A percentile compares a stretch with the other conserved stretches of the same genome.
Conservation (phyloP, 179 eudicot genomes). For the Spergularia azorica region DNA sequence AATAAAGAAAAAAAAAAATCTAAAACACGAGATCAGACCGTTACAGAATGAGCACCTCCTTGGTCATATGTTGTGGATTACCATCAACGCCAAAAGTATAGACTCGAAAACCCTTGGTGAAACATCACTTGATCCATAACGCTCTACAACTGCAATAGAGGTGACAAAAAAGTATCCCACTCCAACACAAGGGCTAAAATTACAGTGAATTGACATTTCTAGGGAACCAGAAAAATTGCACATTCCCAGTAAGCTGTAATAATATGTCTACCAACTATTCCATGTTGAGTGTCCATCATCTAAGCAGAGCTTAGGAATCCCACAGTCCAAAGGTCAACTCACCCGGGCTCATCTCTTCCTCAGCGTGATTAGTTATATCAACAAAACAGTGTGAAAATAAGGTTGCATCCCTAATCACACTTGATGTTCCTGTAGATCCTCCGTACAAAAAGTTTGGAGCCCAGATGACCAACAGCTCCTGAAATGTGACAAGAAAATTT, state of each 20-base stretch:
- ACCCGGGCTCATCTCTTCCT: background rate
- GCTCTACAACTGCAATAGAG: background rate
- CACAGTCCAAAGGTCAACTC: constrained; percentile 6
- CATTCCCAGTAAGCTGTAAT: constrained; percentile 29
- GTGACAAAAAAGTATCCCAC: no score
- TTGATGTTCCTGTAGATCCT: constrained; percentile 95
- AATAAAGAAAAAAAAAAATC: no score
- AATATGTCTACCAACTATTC: constrained; percentile 20
- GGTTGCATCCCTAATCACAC: constrained; percentile 59
- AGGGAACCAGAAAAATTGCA: constrained; percentile 31
- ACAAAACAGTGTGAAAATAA: constrained; percentile 10
- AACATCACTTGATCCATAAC: background rate
- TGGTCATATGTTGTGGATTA: background rate
- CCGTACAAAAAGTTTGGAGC: constrained; percentile 83
- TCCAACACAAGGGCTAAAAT: constrained; percentile 23
- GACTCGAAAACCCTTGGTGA: background rate
- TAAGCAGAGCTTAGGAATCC: constrained; percentile 12
- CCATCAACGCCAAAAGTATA: background rate
- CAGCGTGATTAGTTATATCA: background rate
- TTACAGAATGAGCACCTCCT: no score
- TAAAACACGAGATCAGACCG: no score
- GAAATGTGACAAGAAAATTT: background rate
- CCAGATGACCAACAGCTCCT: constrained; percentile 71
- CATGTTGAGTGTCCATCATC: constrained; percentile 11
- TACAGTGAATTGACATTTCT: constrained; percentile 26